phyloP scores from a whole-genome alignment of 176 grass and related monocot species.

The Panicum miliaceum region DNA sequence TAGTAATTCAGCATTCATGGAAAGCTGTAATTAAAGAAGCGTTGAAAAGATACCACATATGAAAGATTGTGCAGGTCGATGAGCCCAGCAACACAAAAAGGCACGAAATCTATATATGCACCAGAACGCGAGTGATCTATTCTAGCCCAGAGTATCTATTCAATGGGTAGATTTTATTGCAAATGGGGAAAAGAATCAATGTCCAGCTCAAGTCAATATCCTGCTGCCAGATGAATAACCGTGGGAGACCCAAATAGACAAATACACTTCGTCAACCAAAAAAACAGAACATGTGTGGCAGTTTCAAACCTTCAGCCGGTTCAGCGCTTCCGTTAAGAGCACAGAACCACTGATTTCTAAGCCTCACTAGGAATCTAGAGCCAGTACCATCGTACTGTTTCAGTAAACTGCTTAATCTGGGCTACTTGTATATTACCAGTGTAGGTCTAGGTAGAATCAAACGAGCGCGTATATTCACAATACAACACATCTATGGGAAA shows the following conservation, averaged over 20 bases:
- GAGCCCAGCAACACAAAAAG: neutral
- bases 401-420: neutral
- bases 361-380: neutral
- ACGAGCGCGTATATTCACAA: neutral
- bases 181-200: neutral
- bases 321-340: neutral
- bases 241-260: neutral
- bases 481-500: neutral
- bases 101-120: neutral
- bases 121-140: neutral
- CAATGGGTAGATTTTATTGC: neutral
- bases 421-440: no score
- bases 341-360: neutral
- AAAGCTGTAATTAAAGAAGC: neutral
- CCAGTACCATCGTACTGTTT: neutral
- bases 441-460: neutral
- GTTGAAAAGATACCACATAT: neutral
- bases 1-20: neutral
- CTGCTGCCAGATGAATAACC: neutral
- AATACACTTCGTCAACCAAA: no score
- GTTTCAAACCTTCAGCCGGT: neutral
- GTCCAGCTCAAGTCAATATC: neutral
- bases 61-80: neutral
- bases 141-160: neutral
- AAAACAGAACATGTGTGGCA: neutral